A percentile compares a stretch with the other conserved stretches of the same genome.
These are phyloP conservation scores for Massarina eburnea DNA, from an alignment of 2,329 filamentous ascomycete species.

Conservation along the genomic window DNA sequence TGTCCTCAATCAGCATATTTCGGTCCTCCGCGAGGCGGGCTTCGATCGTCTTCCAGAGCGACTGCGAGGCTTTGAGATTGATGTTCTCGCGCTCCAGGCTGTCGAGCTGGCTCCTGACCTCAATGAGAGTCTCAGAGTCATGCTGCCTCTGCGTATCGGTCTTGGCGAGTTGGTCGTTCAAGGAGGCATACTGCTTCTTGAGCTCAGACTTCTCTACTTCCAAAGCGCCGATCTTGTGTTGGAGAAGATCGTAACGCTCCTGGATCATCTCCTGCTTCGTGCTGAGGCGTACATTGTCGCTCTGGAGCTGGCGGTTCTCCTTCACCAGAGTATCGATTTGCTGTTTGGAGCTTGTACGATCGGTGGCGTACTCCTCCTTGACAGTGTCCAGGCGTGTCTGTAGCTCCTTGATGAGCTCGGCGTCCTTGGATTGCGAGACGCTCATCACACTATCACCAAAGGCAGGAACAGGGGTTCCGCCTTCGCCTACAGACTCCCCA, in stretches of 20 bases:
- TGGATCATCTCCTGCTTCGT: conserved; percentile 81
- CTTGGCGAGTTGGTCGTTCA: conserved; percentile 83
- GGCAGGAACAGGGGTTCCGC: conserved; percentile 50
- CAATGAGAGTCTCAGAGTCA: conserved; percentile 88
- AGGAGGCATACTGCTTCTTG: conserved; percentile 74
- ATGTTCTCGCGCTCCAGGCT: conserved; percentile 87
- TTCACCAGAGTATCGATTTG: conserved; percentile 79
- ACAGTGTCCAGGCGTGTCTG: conserved; percentile 89
- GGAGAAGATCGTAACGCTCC: conserved; percentile 85
- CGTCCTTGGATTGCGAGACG: conserved; percentile 56
- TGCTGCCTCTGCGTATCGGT: conserved; percentile 90
- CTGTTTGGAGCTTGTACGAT: conserved; percentile 78
- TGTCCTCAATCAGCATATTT: conserved; percentile 80
- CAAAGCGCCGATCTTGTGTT: conserved; percentile 80
- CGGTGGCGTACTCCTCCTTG: conserved; percentile 79
- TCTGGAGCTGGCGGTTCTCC: conserved; percentile 80
- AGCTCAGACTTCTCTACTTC: conserved; percentile 84
- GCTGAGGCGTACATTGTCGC: conserved; percentile 75
- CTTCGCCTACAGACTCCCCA: conserved; percentile 61
- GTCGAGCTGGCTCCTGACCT: conserved; percentile 78
- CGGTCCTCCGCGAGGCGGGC: conserved; percentile 86
- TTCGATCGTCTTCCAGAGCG: conserved; percentile 92
- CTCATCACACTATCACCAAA: conserved; percentile 39
- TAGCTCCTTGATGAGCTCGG: conserved; percentile 79
- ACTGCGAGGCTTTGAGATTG: conserved; percentile 93